These are phyloP conservation scores for Acer negundo DNA, from an alignment of 345 rosid species.

Conservation along the genomic window DNA sequence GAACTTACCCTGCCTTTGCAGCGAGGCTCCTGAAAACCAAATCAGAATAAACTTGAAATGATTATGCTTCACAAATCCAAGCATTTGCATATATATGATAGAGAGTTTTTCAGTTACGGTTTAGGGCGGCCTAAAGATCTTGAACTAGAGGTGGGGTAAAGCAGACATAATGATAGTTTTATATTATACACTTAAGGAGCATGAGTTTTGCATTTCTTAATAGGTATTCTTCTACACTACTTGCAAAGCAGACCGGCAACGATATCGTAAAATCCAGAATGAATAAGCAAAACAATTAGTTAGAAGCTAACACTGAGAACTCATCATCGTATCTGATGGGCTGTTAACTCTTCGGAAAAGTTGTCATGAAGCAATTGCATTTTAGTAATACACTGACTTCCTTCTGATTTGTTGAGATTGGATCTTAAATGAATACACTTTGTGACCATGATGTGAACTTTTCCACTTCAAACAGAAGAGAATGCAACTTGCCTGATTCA, in stretches of 20 bases:
- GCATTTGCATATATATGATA: not conserved
- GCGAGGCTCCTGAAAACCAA: constrained; percentile 60
- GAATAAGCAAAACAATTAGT: not conserved
- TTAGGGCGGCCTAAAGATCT: too few relatives aligned
- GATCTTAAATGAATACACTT: constrained; percentile 5
- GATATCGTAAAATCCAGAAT: not conserved
- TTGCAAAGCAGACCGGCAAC: not conserved
- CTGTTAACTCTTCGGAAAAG: constrained; percentile 33
- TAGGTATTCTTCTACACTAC: not conserved
- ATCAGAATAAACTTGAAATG: not conserved
- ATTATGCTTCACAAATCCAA: not conserved
- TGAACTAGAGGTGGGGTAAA: too few relatives aligned
- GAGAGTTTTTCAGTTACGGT: too few relatives aligned
- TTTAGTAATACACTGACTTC: constrained; percentile 17
- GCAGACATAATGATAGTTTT: not conserved
- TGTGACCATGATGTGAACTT: constrained; percentile 21
- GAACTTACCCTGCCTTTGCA: constrained; percentile 87
- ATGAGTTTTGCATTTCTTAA: not conserved
- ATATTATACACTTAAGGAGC: not conserved
- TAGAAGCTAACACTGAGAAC: constrained; percentile 29
- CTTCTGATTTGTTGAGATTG: constrained; percentile 17
- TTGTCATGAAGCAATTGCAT: constrained; percentile 16
- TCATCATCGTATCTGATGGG: constrained; percentile 87
- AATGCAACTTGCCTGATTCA: constrained; percentile 40
- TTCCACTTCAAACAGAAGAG: constrained; percentile 24